Percentiles rank a stretch among this genome's conserved stretches.
Evolutionary conservation across 441 rosid species (phyloP).

Genomic region (Populus trichocarpa): DNA sequence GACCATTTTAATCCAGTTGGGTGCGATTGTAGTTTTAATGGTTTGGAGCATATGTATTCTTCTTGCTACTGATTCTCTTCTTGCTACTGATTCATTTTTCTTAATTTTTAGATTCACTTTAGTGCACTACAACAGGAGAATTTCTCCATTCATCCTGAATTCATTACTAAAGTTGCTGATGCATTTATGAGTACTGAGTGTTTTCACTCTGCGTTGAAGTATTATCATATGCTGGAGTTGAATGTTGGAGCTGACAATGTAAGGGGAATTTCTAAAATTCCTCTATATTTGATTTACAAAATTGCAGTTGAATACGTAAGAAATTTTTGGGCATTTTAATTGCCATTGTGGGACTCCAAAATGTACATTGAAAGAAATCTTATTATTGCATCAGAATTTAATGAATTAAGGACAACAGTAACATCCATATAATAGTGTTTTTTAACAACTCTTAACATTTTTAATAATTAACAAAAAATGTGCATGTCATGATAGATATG

Average conservation of each 20-base stretch:
- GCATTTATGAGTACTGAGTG: constrained; percentile 57
- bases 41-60: not conserved
- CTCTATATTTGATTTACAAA: constrained; percentile 1
- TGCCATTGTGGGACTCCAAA: not conserved
- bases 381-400: too few relatives aligned
- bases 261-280: constrained; percentile 32
- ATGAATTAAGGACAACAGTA: too few relatives aligned
- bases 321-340: too few relatives aligned
- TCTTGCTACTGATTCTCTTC: too few relatives aligned
- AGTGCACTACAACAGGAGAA: constrained; percentile 38
- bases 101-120: constrained; percentile 48
- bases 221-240: constrained; percentile 59
- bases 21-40: too few relatives aligned
- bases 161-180: constrained; percentile 61
- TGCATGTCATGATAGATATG: too few relatives aligned
- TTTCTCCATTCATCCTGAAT: constrained; percentile 36
- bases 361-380: too few relatives aligned
- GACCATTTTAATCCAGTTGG: too few relatives aligned
- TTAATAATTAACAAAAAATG: too few relatives aligned
- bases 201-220: constrained; percentile 62
- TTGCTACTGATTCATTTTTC: constrained; percentile 16
- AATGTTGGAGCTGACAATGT: constrained; percentile 44
- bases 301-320: too few relatives aligned
- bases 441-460: too few relatives aligned
- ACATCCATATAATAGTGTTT: too few relatives aligned